Conservation (phyloP, 441 rosid species). For the Corymbia calophylla region DNA sequence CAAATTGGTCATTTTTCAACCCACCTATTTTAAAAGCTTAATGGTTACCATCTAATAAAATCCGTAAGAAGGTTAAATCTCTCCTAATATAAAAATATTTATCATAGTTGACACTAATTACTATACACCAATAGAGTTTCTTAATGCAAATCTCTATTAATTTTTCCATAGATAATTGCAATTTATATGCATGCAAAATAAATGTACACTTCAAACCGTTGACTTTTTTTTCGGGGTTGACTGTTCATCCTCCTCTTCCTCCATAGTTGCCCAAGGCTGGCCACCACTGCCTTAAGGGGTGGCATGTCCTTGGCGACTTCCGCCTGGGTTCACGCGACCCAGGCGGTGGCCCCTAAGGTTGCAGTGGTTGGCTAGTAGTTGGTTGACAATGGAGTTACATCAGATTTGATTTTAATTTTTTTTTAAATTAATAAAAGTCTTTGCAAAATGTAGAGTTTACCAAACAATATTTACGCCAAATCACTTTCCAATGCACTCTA, state of each 20-base stretch:
- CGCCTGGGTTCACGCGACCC: too few relatives aligned
- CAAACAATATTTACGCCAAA: too few relatives aligned
- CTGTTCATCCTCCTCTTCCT: fast-evolving
- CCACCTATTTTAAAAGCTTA: neutral
- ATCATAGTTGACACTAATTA: neutral
- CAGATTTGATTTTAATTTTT: fast-evolving
- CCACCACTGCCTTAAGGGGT: too few relatives aligned
- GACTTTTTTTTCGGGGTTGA: too few relatives aligned
- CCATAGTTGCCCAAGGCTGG: too few relatives aligned
- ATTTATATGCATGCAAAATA: neutral
- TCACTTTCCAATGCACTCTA: neutral
- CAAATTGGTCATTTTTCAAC: neutral
- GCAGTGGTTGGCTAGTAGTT: fast-evolving
- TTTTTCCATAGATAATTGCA: neutral
- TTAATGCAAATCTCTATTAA: neutral
- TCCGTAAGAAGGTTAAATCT: neutral
- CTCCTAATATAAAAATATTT: neutral
- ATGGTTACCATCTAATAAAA: neutral
- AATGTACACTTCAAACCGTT: neutral
- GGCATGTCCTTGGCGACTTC: too few relatives aligned
- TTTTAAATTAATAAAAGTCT: too few relatives aligned
- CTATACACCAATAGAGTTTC: neutral
- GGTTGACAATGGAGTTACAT: fast-evolving
- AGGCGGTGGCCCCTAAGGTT: fast-evolving
- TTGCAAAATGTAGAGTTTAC: neutral